Percentiles rank a stretch among this genome's conserved stretches.
phyloP scores from a whole-genome alignment of 371 early-diverging fungal species.

The Mucor velutinosus region DNA sequence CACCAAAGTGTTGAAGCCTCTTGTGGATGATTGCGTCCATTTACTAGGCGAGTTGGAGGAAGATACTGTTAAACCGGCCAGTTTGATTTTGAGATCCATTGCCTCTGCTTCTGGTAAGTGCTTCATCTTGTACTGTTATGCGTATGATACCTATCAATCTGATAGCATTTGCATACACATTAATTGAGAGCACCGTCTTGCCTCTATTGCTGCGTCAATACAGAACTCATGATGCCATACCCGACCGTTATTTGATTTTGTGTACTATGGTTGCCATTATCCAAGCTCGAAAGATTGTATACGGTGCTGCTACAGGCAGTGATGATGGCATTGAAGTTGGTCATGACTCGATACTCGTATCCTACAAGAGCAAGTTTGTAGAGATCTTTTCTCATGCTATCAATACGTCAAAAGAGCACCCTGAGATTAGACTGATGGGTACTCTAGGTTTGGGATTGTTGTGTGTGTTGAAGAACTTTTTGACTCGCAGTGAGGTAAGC shows the following conservation, averaged over 20 bases:
- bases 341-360: constrained; percentile 52
- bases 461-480: constrained; percentile 15
- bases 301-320: not conserved
- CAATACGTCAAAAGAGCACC: constrained; percentile 65
- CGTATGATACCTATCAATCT: not conserved
- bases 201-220: constrained; percentile 19
- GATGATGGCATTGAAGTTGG: not conserved
- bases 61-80: constrained; percentile 68
- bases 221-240: constrained; percentile 2
- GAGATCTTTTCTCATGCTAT: constrained; percentile 60
- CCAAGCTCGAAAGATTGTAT: constrained; percentile 26
- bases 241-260: constrained; percentile 17
- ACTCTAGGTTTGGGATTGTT: constrained; percentile 56
- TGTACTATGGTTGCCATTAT: constrained; percentile 22
- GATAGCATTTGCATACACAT: constrained; percentile 13
- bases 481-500: constrained; percentile 5
- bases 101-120: constrained; percentile 64
- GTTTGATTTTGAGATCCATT: constrained; percentile 64
- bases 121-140: too few relatives aligned
- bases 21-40: constrained; percentile 66
- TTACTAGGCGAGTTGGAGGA: constrained; percentile 70
- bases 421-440: constrained; percentile 64
- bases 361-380: constrained; percentile 67
- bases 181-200: constrained; percentile 10
- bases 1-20: constrained; percentile 41